These are phyloP conservation scores for Hypsizygus ulmarius DNA, from an alignment of 1,284 basidiomycete species.

Conservation along the genomic window DNA sequence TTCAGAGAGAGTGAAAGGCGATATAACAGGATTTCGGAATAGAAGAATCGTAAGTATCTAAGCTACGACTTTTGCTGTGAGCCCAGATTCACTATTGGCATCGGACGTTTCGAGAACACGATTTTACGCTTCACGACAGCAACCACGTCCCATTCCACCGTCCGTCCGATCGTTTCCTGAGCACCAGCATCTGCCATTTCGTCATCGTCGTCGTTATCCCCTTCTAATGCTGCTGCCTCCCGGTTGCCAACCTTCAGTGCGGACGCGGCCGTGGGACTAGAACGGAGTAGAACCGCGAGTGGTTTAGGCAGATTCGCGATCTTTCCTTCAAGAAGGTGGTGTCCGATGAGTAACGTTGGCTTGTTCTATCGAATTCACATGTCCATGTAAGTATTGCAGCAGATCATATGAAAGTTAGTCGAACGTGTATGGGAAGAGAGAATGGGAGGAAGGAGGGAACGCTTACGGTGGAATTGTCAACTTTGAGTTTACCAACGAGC, in stretches of 20 bases:
- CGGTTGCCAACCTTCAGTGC: neutral
- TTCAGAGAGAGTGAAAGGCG: no score
- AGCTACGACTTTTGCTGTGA: neutral
- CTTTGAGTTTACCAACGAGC: slow-evolving; percentile 58
- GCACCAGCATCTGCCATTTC: slow-evolving; percentile 11
- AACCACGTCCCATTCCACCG: slow-evolving; percentile 34
- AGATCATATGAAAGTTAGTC: neutral
- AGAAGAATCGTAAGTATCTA: no score
- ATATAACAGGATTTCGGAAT: no score
- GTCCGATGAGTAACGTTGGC: slow-evolving; percentile 78
- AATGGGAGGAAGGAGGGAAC: slow-evolving; percentile 7
- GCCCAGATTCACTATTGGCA: slow-evolving; percentile 50
- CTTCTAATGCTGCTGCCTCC: neutral
- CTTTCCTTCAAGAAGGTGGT: slow-evolving; percentile 89
- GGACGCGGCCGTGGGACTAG: slow-evolving; percentile 9
- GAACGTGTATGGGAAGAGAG: slow-evolving; percentile 1
- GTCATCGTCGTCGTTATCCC: slow-evolving; percentile 11
- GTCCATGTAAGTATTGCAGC: no score
- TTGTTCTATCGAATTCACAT: slow-evolving; percentile 51
- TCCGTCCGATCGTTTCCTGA: neutral
- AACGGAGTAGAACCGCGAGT: slow-evolving; percentile 63
- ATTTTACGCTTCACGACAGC: slow-evolving; percentile 76
- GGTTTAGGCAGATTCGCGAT: slow-evolving; percentile 75
- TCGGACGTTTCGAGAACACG: slow-evolving; percentile 73
- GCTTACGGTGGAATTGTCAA: slow-evolving; percentile 50